Evolutionary conservation across 2,329 filamentous ascomycete species (phyloP), one percentile per base, ranked within the genome.

Genomic region (Pseudogymnoascus sp.): DNA sequence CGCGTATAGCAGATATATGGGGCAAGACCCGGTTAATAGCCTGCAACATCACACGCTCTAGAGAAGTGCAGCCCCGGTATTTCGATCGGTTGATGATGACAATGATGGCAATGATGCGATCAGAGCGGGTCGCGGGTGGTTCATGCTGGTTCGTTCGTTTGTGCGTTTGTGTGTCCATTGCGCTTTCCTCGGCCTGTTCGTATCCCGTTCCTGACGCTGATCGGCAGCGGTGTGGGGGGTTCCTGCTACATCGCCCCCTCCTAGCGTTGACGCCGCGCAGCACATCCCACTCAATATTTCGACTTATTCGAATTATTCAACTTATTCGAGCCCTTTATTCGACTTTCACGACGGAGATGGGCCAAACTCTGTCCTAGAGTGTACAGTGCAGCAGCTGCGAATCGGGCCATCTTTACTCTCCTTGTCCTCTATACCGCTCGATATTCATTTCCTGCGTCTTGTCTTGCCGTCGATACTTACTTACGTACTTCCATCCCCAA

Each of bases 71-170:
- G 38, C 41, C 41, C 41, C 41, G n/a, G 41, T 50, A 50, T 50
- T 47, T 22, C 41, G 41, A 50, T 50, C 41, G 22, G 14, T 50
- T n/a, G n/a, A n/a, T n/a, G n/a, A n/a, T n/a, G n/a, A n/a, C n/a
- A 22, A 50, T 16, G 41, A 50, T 50, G 41, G 16, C 41, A 47
- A 47, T 28, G 41, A 50, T 50, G 41, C 41, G 41, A 50, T 50
- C 41, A 50, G 41, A 50, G 41, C 41, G 41, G 41, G 41, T 30
- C 41, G 22, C 16, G 41, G 41, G 41, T 47, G 41, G 41, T 28
- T 28, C 39, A 43, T 43, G 37, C 37, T 38, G 39, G 20, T 43
- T 43, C 39, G 12, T 25, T n/a, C n/a, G n/a, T n/a, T n/a, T n/a
- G n/a, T n/a, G n/a, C n/a, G 20, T 5, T 43, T 11, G 38, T 11